Conservation (phyloP, 176 grass and related monocot species). For the Avena insularis region DNA sequence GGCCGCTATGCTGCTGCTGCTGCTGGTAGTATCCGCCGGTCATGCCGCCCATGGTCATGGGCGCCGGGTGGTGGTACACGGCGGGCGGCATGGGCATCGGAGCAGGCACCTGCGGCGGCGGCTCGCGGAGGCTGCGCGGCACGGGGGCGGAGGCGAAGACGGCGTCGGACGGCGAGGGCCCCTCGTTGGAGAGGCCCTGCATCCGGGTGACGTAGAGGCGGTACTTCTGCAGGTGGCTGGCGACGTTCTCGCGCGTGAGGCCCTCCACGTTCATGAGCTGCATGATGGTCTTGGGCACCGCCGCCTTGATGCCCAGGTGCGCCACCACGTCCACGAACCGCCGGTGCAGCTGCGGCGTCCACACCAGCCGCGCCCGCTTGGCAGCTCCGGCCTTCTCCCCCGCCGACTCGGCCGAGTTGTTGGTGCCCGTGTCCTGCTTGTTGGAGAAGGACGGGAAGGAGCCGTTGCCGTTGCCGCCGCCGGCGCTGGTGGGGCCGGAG, state of each 20-base stretch:
- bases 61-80: constrained; percentile 36
- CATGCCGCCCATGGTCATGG: constrained; percentile 38
- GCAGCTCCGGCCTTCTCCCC: neutral
- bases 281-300: constrained; percentile 96
- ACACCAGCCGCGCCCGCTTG: constrained; percentile 74
- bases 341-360: constrained; percentile 97
- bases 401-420: constrained; percentile 33
- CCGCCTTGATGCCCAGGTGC: constrained; percentile 90
- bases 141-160: constrained; percentile 64
- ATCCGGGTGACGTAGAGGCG: constrained; percentile 81
- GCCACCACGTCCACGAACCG: constrained; percentile 95
- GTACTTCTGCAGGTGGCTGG: constrained; percentile 97
- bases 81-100: constrained; percentile 35
- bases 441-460: constrained; percentile 6
- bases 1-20: constrained; percentile 2
- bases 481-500: neutral
- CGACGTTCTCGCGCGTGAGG: constrained; percentile 83
- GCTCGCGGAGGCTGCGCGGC: constrained; percentile 54
- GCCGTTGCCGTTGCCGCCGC: neutral
- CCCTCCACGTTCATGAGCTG: constrained; percentile 99
- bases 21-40: neutral
- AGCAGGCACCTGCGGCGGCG: constrained; percentile 38
- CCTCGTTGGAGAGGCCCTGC: constrained; percentile 68
- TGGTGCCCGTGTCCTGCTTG: constrained; percentile 33
- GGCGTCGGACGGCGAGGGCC: constrained; percentile 51